A percentile compares a stretch with the other conserved stretches of the same genome.
Evolutionary conservation across 768 basidiomycete species (phyloP).

Genomic region (Tylopilus balloui): DNA sequence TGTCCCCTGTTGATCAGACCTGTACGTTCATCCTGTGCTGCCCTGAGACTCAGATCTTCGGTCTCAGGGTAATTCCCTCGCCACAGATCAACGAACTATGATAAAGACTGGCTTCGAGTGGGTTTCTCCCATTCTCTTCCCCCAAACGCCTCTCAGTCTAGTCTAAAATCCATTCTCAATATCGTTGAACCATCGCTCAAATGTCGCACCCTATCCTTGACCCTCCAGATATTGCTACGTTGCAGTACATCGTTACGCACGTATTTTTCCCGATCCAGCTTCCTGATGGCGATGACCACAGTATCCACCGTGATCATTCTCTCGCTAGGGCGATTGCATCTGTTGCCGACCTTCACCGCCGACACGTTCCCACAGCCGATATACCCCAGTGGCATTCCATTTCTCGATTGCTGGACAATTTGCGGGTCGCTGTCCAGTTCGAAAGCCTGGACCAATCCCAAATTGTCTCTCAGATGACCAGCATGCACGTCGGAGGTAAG

Average conservation of each 20-base stretch:
- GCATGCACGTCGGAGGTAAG: constrained; percentile 11
- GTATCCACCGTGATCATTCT: constrained; percentile 20
- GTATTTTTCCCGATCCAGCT: constrained; percentile 41
- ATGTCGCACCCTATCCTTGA: constrained; percentile 4
- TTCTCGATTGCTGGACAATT: constrained; percentile 29
- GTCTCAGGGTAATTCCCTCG: too few species aligned
- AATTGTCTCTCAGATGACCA: constrained; percentile 4
- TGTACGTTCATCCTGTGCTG: too few species aligned
- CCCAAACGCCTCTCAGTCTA: not conserved
- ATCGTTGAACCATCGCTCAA: too few species aligned
- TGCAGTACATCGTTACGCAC: constrained; percentile 38
- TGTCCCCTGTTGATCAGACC: too few species aligned
- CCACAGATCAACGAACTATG: too few species aligned
- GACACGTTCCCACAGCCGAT: not conserved
- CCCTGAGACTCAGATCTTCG: too few species aligned
- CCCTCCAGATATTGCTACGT: not conserved
- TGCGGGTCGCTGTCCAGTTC: constrained; percentile 12
- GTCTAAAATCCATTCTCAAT: not conserved
- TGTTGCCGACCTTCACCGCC: constrained; percentile 17
- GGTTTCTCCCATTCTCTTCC: not conserved
- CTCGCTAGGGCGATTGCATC: constrained; percentile 22
- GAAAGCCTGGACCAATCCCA: constrained; percentile 8
- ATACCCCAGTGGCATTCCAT: constrained; percentile 29
- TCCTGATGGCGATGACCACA: constrained; percentile 35
- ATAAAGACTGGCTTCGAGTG: too few species aligned